phyloP scores from a whole-genome alignment of 2,329 filamentous ascomycete species.

The Cercospora janseana region DNA sequence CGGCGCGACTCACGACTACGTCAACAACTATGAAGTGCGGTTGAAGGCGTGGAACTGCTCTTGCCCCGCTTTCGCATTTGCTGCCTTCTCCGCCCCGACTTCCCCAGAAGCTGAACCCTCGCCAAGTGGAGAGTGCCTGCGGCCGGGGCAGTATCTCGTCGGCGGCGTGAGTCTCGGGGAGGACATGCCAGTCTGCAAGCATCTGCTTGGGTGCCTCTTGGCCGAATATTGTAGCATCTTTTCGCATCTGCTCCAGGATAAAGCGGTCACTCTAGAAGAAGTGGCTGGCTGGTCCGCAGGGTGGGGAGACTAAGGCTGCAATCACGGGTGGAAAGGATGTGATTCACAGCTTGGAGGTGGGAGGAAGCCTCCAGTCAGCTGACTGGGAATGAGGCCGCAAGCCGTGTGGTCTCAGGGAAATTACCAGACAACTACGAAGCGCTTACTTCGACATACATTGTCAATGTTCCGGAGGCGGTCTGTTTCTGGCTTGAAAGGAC shows the following conservation, averaged over 20 bases:
- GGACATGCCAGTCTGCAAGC: constrained; percentile 70
- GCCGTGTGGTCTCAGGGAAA: no score
- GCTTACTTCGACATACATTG: no score
- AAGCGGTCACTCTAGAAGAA: constrained; percentile 60
- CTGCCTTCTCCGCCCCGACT: constrained; percentile 56
- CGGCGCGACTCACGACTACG: constrained; percentile 29
- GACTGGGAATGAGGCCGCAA: no score
- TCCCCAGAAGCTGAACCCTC: not conserved
- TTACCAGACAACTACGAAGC: no score
- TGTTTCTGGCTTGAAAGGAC: no score
- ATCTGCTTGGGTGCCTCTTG: constrained; percentile 79
- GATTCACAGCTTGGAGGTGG: no score
- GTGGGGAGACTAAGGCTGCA: constrained; percentile 36
- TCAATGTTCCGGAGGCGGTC: no score
- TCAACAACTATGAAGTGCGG: constrained; percentile 71
- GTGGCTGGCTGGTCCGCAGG: constrained; percentile 67
- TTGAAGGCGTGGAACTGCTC: constrained; percentile 81
- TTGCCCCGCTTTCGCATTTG: constrained; percentile 79
- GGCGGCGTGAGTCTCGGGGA: constrained; percentile 50
- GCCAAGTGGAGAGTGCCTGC: not conserved
- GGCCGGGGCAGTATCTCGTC: constrained; percentile 33
- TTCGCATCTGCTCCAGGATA: constrained; percentile 55
- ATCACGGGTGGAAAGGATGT: no score
- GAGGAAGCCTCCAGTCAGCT: no score
- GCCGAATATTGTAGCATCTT: constrained; percentile 66